A percentile compares a stretch with the other conserved stretches of the same genome.
phyloP scores from a whole-genome alignment of 2,329 filamentous ascomycete genomes.

The Microcyclosporella mali region DNA sequence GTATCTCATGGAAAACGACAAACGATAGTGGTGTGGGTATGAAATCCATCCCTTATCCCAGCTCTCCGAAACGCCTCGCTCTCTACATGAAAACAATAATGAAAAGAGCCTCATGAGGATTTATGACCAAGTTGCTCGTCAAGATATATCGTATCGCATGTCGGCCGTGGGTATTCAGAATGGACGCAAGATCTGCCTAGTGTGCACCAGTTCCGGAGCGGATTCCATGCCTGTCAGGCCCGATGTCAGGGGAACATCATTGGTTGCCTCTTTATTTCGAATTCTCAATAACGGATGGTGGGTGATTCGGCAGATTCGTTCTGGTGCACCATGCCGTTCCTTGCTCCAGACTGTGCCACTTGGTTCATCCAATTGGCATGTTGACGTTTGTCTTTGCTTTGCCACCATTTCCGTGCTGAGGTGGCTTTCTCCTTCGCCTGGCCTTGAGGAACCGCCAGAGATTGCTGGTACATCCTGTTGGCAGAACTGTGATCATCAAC shows the following conservation, averaged over 20 bases:
- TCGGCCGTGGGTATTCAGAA: neutral
- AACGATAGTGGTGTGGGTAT: neutral
- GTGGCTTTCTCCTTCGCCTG: constrained; percentile 15
- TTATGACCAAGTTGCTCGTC: neutral
- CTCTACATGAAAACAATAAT: neutral
- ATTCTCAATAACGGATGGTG: constrained; percentile 22
- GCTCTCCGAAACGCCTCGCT: neutral
- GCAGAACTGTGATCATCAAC: constrained; percentile 17
- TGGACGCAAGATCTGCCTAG: neutral
- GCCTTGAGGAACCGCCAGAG: constrained; percentile 16
- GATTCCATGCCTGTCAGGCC: neutral
- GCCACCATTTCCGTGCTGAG: constrained; percentile 25
- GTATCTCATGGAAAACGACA: constrained; percentile 4
- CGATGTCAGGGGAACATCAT: constrained; percentile 1
- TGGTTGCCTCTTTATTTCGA: too few species aligned
- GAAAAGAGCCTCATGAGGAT: too few species aligned
- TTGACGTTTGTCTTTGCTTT: constrained; percentile 27
- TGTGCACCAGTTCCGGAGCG: neutral
- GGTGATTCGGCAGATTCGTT: constrained; percentile 31
- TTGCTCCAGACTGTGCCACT: constrained; percentile 37
- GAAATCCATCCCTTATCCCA: neutral
- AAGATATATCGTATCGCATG: constrained; percentile 1
- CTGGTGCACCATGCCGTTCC: constrained; percentile 34
- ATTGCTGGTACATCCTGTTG: constrained; percentile 19
- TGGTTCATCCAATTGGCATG: constrained; percentile 39